Evolutionary conservation across 306 rosid genomes (phyloP), one percentile per base, ranked within the genome.

Genomic region (Chamaecrista fasciculata): DNA sequence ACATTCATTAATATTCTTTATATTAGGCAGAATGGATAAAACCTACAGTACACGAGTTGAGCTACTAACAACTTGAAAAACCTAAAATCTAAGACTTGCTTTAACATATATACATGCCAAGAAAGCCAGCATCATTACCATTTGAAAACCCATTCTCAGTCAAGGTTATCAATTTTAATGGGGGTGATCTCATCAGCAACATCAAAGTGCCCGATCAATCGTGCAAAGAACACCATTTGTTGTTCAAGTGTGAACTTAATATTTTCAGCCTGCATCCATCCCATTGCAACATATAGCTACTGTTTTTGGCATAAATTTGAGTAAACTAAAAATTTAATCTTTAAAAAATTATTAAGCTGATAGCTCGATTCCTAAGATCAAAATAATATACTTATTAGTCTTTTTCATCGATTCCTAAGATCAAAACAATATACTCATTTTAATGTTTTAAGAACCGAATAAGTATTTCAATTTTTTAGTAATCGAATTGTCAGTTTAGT

Each of bases 211-310:
- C 99, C 99, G 57, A 94, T 86, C 65, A 86, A 46, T 34, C 97
- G 83, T 21, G 97, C 99, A 52, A 91, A 94, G 95, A 94, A 94
- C 60, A 94, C 91, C 99, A 94, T 94, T 94, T 86, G 91, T 63
- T 91, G 99, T 79, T 94, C 99, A 33, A 91, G 80, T 37, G 99
- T 94, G 79, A 82, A 89, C 87, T 85, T 89, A 5, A 91, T 94
- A 85, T 89, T 94, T 80, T 91, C 96, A 43, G 97, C 99, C 97
- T 94, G 93, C 56, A 73, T 57, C 55, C 34, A 69, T 48, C 34
- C 28, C 47, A 69, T 82, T 66, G 77, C 20, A n/a, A n/a, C 33
- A 70, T 69, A 29, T 3, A 20, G 59, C 66, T 28, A 55, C 47
- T 33, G 21, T 59, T 80, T 60, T 42, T 15, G 4, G 11, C 25